A percentile compares a stretch with the other conserved stretches of the same genome.
These are phyloP conservation scores for Sphagnum contortum DNA, from an alignment of 225 moss, liverwort and hornwort genomes.

Conservation along the genomic window DNA sequence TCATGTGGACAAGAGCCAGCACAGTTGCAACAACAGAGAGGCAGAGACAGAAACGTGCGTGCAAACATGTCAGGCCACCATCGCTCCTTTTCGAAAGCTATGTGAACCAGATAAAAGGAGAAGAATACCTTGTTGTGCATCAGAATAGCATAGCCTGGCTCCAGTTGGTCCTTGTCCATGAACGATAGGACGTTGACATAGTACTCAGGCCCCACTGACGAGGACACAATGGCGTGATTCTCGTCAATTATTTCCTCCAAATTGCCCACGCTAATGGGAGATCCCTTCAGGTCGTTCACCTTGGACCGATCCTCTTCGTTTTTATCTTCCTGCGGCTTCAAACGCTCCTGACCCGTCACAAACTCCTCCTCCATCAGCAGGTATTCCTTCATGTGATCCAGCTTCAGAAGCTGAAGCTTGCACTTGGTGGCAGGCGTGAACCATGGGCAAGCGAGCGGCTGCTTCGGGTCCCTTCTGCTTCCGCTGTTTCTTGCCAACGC, in stretches of 20 bases:
- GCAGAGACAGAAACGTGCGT: no score
- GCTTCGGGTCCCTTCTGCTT: constrained; percentile 97
- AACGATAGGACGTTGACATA: constrained; percentile 94
- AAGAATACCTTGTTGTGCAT: constrained; percentile 88
- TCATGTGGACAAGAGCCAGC: no score
- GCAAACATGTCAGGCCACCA: no score
- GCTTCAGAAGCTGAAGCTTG: constrained; percentile 89
- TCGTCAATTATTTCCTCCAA: constrained; percentile 98
- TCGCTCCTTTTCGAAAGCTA: no score
- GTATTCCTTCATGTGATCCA: constrained; percentile 91
- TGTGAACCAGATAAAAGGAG: not conserved
- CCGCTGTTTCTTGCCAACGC: constrained; percentile 93
- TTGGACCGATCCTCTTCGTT: constrained; percentile 95
- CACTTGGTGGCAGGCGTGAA: constrained; percentile 84
- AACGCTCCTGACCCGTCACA: constrained; percentile 80
- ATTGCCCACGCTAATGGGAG: constrained; percentile 96
- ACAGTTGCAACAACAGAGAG: no score
- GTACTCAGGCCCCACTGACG: constrained; percentile 92
- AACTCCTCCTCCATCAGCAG: constrained; percentile 99
- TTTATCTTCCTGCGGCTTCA: constrained; percentile 99
- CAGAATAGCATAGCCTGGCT: constrained; percentile 92
- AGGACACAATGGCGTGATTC: constrained; percentile 96
- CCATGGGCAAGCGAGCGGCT: constrained; percentile 82
- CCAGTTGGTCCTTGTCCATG: constrained; percentile 96
- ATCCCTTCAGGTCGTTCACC: constrained; percentile 89